A percentile compares a stretch with the other conserved stretches of the same genome.
Conservation (phyloP, 805 yeast genomes). For the Candida railenensis region DNA sequence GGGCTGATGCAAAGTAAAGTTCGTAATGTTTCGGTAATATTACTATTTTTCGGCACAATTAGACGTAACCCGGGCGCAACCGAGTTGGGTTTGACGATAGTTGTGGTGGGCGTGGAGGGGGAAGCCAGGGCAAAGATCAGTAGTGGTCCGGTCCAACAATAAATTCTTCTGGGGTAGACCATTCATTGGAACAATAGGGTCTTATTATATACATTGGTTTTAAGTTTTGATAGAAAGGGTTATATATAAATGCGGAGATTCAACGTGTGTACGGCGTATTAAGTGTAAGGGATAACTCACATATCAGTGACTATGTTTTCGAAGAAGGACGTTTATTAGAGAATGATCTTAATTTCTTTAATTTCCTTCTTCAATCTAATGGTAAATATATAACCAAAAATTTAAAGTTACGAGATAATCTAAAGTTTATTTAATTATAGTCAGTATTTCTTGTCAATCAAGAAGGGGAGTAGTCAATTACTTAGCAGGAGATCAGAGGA, state of each 20-base stretch:
- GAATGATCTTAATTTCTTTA: not conserved
- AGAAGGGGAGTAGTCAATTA: not conserved
- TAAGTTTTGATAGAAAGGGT: not conserved
- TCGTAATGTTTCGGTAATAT: not conserved
- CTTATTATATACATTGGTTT: not conserved
- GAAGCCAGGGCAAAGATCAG: too few relatives aligned
- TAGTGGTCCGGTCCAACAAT: too few relatives aligned
- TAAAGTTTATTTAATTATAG: not conserved
- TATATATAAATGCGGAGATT: not conserved
- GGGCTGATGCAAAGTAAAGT: too few relatives aligned
- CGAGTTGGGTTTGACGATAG: not conserved
- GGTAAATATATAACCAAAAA: not conserved
- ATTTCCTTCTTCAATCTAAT: not conserved
- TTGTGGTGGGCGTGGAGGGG: too few relatives aligned
- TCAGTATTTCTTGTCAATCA: too few relatives aligned
- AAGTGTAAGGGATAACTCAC: not conserved
- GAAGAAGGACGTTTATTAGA: not conserved
- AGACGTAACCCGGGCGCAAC: not conserved
- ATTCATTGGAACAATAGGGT: too few relatives aligned
- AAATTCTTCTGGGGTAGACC: too few relatives aligned
- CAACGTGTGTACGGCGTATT: not conserved
- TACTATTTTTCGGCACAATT: not conserved
- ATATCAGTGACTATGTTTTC: not conserved
- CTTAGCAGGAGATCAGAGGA: not conserved
- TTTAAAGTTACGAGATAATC: not conserved